Evolutionary conservation across 306 rosid genomes (phyloP), one percentile per base, ranked within the genome.

Genomic region (Luffa acutangula): DNA sequence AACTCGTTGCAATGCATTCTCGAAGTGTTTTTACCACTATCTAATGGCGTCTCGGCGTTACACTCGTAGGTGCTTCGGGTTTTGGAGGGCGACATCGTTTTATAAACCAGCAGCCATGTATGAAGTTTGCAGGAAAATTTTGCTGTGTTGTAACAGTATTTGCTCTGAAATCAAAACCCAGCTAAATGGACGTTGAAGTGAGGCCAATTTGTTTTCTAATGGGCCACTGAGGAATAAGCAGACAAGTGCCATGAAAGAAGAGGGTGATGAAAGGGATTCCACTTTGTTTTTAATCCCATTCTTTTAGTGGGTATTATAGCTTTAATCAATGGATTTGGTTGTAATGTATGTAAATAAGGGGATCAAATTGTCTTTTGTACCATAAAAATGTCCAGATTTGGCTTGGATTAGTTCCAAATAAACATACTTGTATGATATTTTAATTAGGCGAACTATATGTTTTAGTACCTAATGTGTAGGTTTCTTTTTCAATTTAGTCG

Each of bases 41-140:
- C 52, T 54, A 45, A 51, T 11, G 43, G 6, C 52, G 9, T 41
- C 63, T 31, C 56, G n/a, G 25, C 49, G 5, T 21, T n/a, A 7
- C 59, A n/a, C 43, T 42, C 43, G 34, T 20, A 93, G 98, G 98
- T 94, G 75, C 97, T 94, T 52, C 90, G 96, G 80, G 91, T 94
- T 84, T 83, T 94, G 88, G 98, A 94, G 86, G 97, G 93, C 59
- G 97, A 89, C 83, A 81, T 87, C 76, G 81, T 83, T 25, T 57
- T 85, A 81, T 90, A 88, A 85, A 70, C 72, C 17, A 81, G 78
- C 31, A 15, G 78, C 42, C 62, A 48, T 72, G n/a, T 3, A 43
- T 14, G 43, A 48, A 31, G 60, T 21, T 3, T 74, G 62, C 7
- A 3, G 62, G 78, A 33, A 14, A 74, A 25, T 33, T 34, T 36